Evolutionary conservation across 495 filamentous ascomycete genomes (phyloP), one percentile per base, ranked within the genome.

Genomic region (Aspergillus olivimuriae): DNA sequence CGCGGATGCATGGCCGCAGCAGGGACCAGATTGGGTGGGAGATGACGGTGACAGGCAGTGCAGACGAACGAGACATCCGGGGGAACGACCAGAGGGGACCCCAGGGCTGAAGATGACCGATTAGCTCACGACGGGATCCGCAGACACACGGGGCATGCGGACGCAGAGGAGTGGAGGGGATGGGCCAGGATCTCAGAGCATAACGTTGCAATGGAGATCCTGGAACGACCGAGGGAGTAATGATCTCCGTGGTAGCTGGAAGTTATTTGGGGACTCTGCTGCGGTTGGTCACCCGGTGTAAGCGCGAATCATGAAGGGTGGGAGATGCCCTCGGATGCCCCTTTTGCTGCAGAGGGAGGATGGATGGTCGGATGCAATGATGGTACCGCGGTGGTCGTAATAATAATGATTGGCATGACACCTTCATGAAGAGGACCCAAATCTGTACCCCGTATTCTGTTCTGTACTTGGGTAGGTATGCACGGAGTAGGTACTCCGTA

Each of bases 121-220:
- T 14, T 15, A 37, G 41, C 14, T 28, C 21, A 26, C 4, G 12
- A 22, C 10, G 40, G 31, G 21, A 23, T 3, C 26, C 20, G 44
- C 31, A 34, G 37, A 38, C 36, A 47, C 31, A 41, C 31, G 38
- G 32, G n/a, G n/a, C n/a, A n/a, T n/a, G n/a, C n/a, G n/a, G n/a
- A n/a, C n/a, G n/a, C n/a, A n/a, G n/a, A n/a, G n/a, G n/a, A n/a
- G 41, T 45, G 34, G 34, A 45, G 35, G 35, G 33, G 18, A 28
- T 34, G 46, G 39, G n/a, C 35, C 23, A 31, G 47, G 41, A 40
- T 44, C 34, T 44, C 11, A 34, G 28, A 26, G 21, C n/a, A 35
- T 17, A 15, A 22, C 17, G 32, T 34, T 20, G 11, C 20, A 39
- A 30, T 39, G 17, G 21, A 42, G 39, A 41, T 41, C 44, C 44